Evolutionary conservation across 1,284 basidiomycete species (phyloP), one percentile per base, ranked within the genome.

Genomic region (Rhodotorula sp.): DNA sequence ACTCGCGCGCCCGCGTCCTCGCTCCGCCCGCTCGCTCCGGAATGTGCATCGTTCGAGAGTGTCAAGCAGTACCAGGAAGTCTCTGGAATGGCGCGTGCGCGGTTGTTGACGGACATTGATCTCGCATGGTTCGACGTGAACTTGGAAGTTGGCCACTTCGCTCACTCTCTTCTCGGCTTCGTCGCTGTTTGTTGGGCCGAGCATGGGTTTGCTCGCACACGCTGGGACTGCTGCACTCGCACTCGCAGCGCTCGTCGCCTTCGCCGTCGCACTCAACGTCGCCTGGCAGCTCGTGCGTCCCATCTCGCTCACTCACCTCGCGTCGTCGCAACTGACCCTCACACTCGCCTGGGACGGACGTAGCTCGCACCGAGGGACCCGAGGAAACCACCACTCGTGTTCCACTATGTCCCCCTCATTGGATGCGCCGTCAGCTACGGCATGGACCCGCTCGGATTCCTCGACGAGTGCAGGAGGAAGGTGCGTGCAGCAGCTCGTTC

Each of bases 391-490:
- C 90, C 90, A 0, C 81, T 88, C 57, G 90, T 92, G 22, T 92
- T 91, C 82, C 88, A 91, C 79, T 85, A 85, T 77, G 82, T 92
- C 68, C 90, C 90, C 26, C 84, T 88, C 79, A 83, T 92, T 72
- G 90, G 90, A 18, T 89, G 88, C 37, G 88, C 90, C 2, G 83
- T 83, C 52, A 73, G 82, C 56, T 92, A 92, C 74, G 90, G 90
- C 30, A 86, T 90, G 77, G 89, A 92, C 79, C 90, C 90, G 4
- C 85, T 91, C 79, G 85, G 83, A 68, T 92, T 92, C 81, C 84
- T 91, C 77, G 86, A 87, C 67, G 83, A 84, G 55, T 89, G 87
- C 79, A 86, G 89, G 69, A 88, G 91, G 75, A 95, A 94, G 87
- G 94, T 92, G 31, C 53, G 71, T 37, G 48, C 47, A 20, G 16